Percentiles rank a stretch among this genome's conserved stretches.
Conservation (phyloP, 257 asterid genomes). For the Solanum rostratum region DNA sequence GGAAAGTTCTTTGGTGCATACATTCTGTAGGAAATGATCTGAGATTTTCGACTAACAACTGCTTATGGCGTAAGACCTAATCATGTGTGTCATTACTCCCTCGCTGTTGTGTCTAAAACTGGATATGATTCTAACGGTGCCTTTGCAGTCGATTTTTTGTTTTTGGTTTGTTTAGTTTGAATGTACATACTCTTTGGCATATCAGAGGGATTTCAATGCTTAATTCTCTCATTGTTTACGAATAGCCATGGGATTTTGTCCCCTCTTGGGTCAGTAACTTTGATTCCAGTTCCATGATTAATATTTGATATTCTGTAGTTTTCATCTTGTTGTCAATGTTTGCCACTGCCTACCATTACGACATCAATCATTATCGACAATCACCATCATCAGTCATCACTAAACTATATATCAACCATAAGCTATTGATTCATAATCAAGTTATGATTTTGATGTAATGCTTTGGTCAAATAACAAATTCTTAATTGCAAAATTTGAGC, state of each 20-base stretch:
- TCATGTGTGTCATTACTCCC: background rate
- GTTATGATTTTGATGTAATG: too few relatives aligned
- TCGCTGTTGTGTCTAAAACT: background rate
- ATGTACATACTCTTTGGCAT: background rate
- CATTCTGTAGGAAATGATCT: background rate
- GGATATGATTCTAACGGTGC: background rate
- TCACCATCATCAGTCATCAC: too few relatives aligned
- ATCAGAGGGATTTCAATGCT: background rate
- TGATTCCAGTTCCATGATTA: background rate
- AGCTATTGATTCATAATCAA: too few relatives aligned
- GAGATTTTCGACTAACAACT: background rate
- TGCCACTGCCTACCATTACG: too few relatives aligned
- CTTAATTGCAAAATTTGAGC: too few relatives aligned
- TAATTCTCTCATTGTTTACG: background rate
- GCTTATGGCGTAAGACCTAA: background rate
- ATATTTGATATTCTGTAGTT: background rate
- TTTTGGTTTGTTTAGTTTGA: background rate
- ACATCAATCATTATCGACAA: too few relatives aligned
- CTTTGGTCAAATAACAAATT: too few relatives aligned
- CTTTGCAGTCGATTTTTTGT: background rate
- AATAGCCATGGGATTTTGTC: background rate
- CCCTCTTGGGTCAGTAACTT: background rate
- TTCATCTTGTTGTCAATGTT: background rate
- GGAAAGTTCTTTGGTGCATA: background rate
- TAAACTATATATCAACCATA: too few relatives aligned